Conservation (phyloP, 352 stramenopile species). For the Pythium phragmiticola region DNA sequence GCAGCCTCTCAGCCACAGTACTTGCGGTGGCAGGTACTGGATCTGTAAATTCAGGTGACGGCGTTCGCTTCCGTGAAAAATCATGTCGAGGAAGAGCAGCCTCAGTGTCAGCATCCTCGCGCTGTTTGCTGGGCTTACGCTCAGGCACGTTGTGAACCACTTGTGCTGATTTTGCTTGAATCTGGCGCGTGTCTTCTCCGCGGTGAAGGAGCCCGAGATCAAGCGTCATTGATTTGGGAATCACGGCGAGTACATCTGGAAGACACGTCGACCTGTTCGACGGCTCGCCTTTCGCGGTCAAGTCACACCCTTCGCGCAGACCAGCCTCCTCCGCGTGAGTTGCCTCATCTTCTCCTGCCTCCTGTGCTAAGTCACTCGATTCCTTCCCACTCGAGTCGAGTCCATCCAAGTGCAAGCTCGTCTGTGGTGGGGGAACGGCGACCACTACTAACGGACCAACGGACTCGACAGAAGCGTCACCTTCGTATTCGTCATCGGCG, state of each 20-base stretch:
- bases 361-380: too few relatives aligned
- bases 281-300: too few relatives aligned
- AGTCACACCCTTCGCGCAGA: too few relatives aligned
- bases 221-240: neutral
- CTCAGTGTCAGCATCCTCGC: neutral
- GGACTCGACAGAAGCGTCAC: neutral
- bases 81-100: neutral
- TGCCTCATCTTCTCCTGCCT: neutral
- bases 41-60: neutral
- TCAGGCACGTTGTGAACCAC: neutral
- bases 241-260: too few relatives aligned
- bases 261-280: too few relatives aligned
- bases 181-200: neutral
- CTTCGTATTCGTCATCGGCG: slow-evolving; percentile 25
- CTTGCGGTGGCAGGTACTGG: neutral
- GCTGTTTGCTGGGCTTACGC: neutral
- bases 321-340: too few relatives aligned
- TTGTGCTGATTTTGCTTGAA: neutral
- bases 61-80: neutral
- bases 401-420: neutral
- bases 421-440: neutral
- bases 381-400: neutral
- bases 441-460: slow-evolving; percentile 5
- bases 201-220: neutral
- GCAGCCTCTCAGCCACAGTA: neutral